phyloP scores from a whole-genome alignment of 2,329 filamentous ascomycete species.

The Helminthosporium solani region DNA sequence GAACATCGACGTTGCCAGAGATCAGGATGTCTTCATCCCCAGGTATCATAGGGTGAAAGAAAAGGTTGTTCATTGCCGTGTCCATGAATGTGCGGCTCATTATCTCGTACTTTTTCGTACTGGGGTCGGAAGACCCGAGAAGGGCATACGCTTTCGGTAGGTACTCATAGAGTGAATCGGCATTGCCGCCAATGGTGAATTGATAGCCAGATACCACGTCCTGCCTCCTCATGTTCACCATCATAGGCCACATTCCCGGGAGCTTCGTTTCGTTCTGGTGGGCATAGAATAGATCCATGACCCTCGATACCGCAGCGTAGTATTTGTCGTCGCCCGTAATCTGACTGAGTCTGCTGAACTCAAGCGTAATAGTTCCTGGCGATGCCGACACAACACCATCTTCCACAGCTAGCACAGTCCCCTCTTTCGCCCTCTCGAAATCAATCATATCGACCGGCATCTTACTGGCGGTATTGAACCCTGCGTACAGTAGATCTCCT shows the following conservation, averaged over 20 bases:
- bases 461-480: slow-evolving; percentile 87
- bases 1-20: slow-evolving; percentile 46
- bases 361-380: slow-evolving; percentile 72
- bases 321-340: slow-evolving; percentile 79
- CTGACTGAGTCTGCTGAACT: slow-evolving; percentile 87
- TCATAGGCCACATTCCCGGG: slow-evolving; percentile 77
- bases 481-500: slow-evolving; percentile 73
- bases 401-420: slow-evolving; percentile 62
- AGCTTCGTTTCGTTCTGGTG: slow-evolving; percentile 71
- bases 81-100: slow-evolving; percentile 56
- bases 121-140: slow-evolving; percentile 46
- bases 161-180: slow-evolving; percentile 42
- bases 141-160: slow-evolving; percentile 50
- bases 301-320: slow-evolving; percentile 84
- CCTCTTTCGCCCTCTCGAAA: slow-evolving; percentile 35
- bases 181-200: slow-evolving; percentile 38
- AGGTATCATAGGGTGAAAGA: slow-evolving; percentile 52
- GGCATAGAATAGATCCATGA: slow-evolving; percentile 76
- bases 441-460: slow-evolving; percentile 69
- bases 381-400: slow-evolving; percentile 21
- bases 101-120: slow-evolving; percentile 48
- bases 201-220: slow-evolving; percentile 33
- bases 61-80: slow-evolving; percentile 46
- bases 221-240: slow-evolving; percentile 47
- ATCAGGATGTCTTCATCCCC: slow-evolving; percentile 49